Evolutionary conservation across 176 grass and related monocot genomes (phyloP).

Genomic region (Carex cristatella): DNA sequence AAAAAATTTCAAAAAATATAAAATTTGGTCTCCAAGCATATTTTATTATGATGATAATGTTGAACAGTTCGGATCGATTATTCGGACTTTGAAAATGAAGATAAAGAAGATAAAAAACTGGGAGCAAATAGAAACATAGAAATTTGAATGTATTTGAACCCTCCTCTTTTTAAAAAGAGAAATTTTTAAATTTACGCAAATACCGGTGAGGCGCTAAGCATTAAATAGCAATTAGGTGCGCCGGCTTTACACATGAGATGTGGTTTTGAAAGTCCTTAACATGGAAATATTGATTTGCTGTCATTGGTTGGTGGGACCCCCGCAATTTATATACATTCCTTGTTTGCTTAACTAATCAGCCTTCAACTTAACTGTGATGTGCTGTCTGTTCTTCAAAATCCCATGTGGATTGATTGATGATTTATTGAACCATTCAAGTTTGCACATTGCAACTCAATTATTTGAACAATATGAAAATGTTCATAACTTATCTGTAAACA

Average conservation of each 20-base stretch:
- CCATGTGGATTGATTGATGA: constrained; percentile 1
- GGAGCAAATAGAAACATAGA: too few relatives aligned
- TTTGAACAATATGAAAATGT: neutral
- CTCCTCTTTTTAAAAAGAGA: neutral
- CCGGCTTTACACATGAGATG: neutral
- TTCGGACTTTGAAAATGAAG: too few relatives aligned
- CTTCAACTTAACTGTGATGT: neutral
- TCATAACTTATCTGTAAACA: neutral
- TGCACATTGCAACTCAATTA: neutral
- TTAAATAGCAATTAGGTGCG: constrained; percentile 16
- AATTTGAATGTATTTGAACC: too few relatives aligned
- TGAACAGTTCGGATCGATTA: too few relatives aligned
- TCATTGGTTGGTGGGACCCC: constrained; percentile 9
- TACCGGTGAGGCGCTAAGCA: neutral
- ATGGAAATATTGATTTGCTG: constrained; percentile 20
- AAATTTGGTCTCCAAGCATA: too few relatives aligned
- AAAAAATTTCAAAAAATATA: too few relatives aligned
- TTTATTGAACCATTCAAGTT: neutral
- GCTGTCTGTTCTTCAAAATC: constrained; percentile 4
- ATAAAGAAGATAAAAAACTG: too few relatives aligned
- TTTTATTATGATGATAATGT: too few relatives aligned
- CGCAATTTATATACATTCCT: neutral
- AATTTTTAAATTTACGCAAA: neutral
- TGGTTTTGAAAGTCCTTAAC: constrained; percentile 10
- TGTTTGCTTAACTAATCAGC: neutral